Conservation (phyloP, 768 basidiomycete species). For the Leccinum sublutescens region DNA sequence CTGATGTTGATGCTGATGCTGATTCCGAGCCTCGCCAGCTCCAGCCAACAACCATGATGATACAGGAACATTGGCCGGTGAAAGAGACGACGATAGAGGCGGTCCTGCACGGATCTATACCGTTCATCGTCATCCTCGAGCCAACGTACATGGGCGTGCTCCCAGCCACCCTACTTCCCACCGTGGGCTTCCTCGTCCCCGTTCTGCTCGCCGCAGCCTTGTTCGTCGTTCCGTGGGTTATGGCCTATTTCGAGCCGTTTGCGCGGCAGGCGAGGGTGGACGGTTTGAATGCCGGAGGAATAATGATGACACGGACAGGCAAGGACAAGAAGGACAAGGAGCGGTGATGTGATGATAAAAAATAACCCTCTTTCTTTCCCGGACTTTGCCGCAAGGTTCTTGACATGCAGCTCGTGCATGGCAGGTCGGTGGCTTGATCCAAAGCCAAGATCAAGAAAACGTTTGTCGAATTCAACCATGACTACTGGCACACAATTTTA, state of each 20-base stretch:
- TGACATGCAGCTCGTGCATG: conserved; percentile 29
- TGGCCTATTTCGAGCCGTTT: conserved; percentile 22
- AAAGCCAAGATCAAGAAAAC: not conserved
- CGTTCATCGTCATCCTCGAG: conserved; percentile 56
- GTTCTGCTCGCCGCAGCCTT: conserved; percentile 27
- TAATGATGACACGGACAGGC: conserved; percentile 1
- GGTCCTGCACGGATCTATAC: conserved; percentile 28
- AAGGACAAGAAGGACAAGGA: conserved; percentile 22
- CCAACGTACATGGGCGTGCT: conserved; percentile 58
- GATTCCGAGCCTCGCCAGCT: not conserved
- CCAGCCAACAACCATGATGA: conserved; percentile 4
- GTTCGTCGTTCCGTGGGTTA: conserved; percentile 18
- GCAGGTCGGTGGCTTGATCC: conserved; percentile 10
- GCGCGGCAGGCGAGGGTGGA: conserved; percentile 28
- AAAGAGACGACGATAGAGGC: too few species aligned
- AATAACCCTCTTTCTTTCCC: not conserved
- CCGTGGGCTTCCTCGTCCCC: conserved; percentile 28
- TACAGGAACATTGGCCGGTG: not conserved
- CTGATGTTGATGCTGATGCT: not conserved
- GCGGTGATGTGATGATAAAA: conserved; percentile 14
- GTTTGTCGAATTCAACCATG: conserved; percentile 1
- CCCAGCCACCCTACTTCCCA: conserved; percentile 49
- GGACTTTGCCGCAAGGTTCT: conserved; percentile 2
- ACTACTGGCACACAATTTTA: not conserved
- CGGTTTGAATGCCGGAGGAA: not conserved